A percentile compares a stretch with the other conserved stretches of the same genome.
Conservation (phyloP, 129 eudicot species). For the Pittosporum tobira region DNA sequence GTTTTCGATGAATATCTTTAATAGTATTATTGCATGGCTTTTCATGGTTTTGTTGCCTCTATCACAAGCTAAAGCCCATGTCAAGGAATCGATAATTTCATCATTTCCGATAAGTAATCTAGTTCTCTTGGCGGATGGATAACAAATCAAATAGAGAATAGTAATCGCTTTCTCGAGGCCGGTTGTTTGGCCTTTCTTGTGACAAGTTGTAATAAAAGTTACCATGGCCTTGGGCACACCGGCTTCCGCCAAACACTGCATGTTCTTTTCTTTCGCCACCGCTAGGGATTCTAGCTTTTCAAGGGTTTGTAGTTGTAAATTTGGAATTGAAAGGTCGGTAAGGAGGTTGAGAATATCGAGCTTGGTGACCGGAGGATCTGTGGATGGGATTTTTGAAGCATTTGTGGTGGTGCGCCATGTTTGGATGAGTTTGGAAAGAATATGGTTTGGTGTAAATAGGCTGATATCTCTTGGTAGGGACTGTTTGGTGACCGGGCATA, state of each 20-base stretch:
- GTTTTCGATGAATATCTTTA: conserved; percentile 27
- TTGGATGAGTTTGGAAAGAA: conserved; percentile 61
- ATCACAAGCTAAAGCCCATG: conserved; percentile 46
- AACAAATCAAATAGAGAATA: conserved; percentile 28
- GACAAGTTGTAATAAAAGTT: conserved; percentile 23
- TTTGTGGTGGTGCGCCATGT: conserved; percentile 36
- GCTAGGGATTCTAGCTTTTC: conserved; percentile 28
- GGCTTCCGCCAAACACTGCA: conserved; percentile 29
- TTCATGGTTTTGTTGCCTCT: conserved; percentile 9
- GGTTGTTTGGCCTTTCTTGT: conserved; percentile 7
- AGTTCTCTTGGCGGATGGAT: conserved; percentile 10
- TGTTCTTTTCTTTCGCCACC: conserved; percentile 18
- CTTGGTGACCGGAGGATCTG: conserved; percentile 18
- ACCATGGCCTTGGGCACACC: conserved; percentile 39
- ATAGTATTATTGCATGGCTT: conserved; percentile 23
- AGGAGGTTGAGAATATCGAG: conserved; percentile 18
- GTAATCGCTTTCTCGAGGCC: conserved; percentile 44
- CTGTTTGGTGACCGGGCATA: conserved; percentile 74
- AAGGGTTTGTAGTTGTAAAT: conserved; percentile 26
- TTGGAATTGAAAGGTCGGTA: conserved; percentile 17
- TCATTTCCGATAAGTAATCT: conserved; percentile 18
- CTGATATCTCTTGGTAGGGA: conserved; percentile 27
- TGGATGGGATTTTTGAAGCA: conserved; percentile 16
- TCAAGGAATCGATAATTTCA: conserved; percentile 27
- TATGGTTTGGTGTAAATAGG: conserved; percentile 71